Conservation (phyloP, 108 stramenopile genomes). For the Nitzschia putrida region DNA sequence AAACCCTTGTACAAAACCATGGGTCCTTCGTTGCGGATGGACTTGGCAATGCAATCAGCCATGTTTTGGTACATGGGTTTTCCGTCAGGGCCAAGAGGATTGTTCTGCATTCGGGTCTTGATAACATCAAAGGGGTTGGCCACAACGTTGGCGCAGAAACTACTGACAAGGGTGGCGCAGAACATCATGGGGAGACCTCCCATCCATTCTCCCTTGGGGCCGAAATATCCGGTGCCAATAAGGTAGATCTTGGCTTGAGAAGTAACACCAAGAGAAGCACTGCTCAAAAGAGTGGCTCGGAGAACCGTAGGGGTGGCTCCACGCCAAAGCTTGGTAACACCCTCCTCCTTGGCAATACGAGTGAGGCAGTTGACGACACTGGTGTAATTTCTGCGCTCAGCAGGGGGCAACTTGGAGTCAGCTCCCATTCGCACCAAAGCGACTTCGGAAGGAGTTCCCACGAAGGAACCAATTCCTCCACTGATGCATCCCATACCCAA, state of each 20-base stretch:
- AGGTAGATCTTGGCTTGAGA: constrained; percentile 54
- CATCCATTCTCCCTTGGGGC: constrained; percentile 43
- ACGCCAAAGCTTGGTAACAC: constrained; percentile 48
- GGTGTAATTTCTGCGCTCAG: constrained; percentile 62
- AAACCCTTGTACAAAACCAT: constrained; percentile 60
- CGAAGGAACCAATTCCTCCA: constrained; percentile 68
- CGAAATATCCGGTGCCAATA: constrained; percentile 53
- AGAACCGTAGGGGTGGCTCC: constrained; percentile 64
- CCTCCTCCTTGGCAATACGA: constrained; percentile 60
- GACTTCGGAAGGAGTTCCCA: constrained; percentile 66
- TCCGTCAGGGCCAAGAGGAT: constrained; percentile 44
- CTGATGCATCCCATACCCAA: constrained; percentile 63
- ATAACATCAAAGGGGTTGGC: constrained; percentile 77
- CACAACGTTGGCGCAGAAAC: constrained; percentile 63
- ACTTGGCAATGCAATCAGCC: constrained; percentile 60
- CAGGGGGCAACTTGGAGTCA: constrained; percentile 57
- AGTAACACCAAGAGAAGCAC: constrained; percentile 63
- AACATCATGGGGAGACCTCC: constrained; percentile 62
- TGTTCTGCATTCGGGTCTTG: constrained; percentile 62
- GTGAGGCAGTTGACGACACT: constrained; percentile 54
- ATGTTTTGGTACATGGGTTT: constrained; percentile 48
- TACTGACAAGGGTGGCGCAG: constrained; percentile 55
- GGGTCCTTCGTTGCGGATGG: constrained; percentile 44
- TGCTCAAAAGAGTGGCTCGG: constrained; percentile 55
- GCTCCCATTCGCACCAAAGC: constrained; percentile 69